These are phyloP conservation scores for Eurotiales sp. DNA, from an alignment of 2,329 filamentous ascomycete species.

Conservation along the genomic window DNA sequence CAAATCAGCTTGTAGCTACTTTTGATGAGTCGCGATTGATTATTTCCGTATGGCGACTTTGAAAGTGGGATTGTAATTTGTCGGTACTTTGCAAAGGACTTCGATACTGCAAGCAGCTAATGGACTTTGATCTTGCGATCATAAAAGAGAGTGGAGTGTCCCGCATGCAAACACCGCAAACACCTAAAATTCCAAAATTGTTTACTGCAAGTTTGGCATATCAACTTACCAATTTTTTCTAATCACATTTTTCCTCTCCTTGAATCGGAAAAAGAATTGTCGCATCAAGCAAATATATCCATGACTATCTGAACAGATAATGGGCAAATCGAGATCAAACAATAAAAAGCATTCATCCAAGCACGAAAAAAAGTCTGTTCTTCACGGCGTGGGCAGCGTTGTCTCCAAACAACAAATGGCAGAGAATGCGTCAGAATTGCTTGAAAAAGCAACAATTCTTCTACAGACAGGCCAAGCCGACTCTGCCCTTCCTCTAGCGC, in stretches of 20 bases:
- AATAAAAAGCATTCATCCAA: constrained; percentile 40
- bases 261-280: not conserved
- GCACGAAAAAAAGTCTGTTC: constrained; percentile 41
- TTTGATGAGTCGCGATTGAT: not conserved
- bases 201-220: constrained; percentile 4
- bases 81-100: too few relatives aligned
- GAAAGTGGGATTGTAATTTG: not conserved
- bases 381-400: constrained; percentile 37
- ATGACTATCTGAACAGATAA: constrained; percentile 23
- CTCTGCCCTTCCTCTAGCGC: constrained; percentile 53
- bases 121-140: not conserved
- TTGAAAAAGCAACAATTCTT: constrained; percentile 54
- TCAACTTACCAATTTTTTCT: constrained; percentile 20
- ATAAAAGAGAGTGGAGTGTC: constrained; percentile 18
- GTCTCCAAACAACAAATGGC: constrained; percentile 41
- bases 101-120: too few relatives aligned
- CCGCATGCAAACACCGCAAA: constrained; percentile 42
- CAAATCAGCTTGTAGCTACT: not conserved
- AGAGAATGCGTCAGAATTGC: constrained; percentile 53
- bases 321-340: constrained; percentile 52
- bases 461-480: constrained; percentile 58
- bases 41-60: not conserved
- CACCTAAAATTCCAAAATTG: constrained; percentile 28
- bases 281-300: not conserved
- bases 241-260: constrained; percentile 1